A percentile compares a stretch with the other conserved stretches of the same genome.
Conservation (phyloP, 176 grass and related monocot genomes). For the Aegilops speltoides region DNA sequence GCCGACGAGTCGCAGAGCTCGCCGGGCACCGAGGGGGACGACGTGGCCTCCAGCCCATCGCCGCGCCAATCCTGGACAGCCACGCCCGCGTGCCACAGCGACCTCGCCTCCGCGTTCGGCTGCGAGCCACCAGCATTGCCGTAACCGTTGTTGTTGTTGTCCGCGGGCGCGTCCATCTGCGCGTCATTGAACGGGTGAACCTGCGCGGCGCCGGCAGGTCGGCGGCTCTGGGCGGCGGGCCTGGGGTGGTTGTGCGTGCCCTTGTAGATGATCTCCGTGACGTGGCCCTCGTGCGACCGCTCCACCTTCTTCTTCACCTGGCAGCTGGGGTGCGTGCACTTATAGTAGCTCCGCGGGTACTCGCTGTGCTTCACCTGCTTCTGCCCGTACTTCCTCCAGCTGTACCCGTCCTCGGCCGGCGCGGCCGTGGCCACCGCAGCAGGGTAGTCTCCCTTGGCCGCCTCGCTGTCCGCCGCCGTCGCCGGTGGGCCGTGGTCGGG, state of each 20-base stretch:
- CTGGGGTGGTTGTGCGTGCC: slow-evolving; percentile 67
- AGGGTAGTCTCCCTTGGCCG: slow-evolving; percentile 11
- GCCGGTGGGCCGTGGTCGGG: not conserved
- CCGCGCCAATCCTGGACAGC: slow-evolving; percentile 15
- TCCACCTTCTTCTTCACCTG: slow-evolving; percentile 96
- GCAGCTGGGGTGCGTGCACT: slow-evolving; percentile 87
- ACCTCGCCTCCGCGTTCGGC: not conserved
- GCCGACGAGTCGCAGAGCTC: slow-evolving; percentile 50
- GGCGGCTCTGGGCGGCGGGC: slow-evolving; percentile 37
- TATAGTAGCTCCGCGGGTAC: slow-evolving; percentile 94
- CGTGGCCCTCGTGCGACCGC: slow-evolving; percentile 75
- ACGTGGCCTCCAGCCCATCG: slow-evolving; percentile 34
- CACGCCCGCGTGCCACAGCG: slow-evolving; percentile 13
- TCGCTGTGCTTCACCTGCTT: slow-evolving; percentile 98
- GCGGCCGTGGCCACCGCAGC: not conserved
- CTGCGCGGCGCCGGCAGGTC: not conserved
- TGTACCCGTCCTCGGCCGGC: slow-evolving; percentile 79
- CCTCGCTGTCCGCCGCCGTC: not conserved
- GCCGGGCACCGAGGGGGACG: slow-evolving; percentile 34
- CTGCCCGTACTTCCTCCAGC: slow-evolving; percentile 99
- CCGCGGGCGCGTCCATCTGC: slow-evolving; percentile 11
- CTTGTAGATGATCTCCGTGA: slow-evolving; percentile 98
- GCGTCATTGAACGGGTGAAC: slow-evolving; percentile 23
- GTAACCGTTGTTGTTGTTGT: not conserved
- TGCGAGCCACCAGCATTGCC: not conserved